phyloP scores from a whole-genome alignment of 441 rosid genomes.

The Populus hybrid region DNA sequence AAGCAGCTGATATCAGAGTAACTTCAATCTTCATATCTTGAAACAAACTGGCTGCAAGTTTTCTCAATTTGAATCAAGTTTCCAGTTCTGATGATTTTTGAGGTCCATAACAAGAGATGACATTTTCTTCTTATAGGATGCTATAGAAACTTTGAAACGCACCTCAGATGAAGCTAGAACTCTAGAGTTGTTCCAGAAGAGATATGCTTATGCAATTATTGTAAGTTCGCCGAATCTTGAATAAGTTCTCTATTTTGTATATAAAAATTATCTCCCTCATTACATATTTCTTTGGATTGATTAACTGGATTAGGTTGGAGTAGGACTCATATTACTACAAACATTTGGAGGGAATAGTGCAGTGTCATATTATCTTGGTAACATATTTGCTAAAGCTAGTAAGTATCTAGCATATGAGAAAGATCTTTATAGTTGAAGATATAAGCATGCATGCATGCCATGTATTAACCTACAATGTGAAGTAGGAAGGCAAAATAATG shows the following conservation, averaged over 20 bases:
- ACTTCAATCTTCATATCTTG: background rate
- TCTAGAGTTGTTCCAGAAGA: conserved; percentile 32
- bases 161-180: conserved; percentile 18
- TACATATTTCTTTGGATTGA: background rate
- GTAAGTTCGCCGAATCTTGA: conserved; percentile 25
- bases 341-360: conserved; percentile 43
- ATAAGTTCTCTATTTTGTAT: background rate
- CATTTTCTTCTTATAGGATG: conserved; percentile 17
- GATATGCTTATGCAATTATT: conserved; percentile 33
- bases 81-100: background rate
- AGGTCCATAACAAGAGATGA: background rate
- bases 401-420: background rate
- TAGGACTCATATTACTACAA: conserved; percentile 42
- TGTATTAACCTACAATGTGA: background rate
- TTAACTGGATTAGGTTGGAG: conserved; percentile 34
- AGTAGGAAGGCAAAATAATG: background rate
- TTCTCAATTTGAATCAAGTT: background rate
- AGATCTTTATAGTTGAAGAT: too few relatives aligned
- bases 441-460: background rate
- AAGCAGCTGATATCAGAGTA: background rate
- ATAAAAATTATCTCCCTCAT: background rate
- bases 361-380: conserved; percentile 31
- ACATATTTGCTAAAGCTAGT: conserved; percentile 41
- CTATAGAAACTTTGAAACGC: conserved; percentile 20
- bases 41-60: background rate